Conservation (phyloP, 2,329 filamentous ascomycete species). For the Penicillium sp. region DNA sequence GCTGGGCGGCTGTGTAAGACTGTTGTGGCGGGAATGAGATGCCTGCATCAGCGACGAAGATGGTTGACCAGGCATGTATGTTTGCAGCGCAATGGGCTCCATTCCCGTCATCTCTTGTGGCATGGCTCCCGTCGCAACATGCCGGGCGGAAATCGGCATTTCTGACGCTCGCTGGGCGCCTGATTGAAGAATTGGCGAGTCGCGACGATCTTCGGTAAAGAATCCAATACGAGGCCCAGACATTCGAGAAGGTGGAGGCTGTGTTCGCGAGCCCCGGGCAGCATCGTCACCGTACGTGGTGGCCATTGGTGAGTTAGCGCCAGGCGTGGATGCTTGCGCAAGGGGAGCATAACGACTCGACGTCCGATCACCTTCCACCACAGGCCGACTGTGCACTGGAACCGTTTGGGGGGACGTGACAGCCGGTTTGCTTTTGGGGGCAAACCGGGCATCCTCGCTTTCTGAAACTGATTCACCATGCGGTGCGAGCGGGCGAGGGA, state of each 20-base stretch:
- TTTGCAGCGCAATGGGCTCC: constrained; percentile 27
- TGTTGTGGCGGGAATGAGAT: constrained; percentile 34
- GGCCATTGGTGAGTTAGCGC: constrained; percentile 20
- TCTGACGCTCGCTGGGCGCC: constrained; percentile 25
- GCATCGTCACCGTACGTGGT: constrained; percentile 31
- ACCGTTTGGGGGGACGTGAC: constrained; percentile 28
- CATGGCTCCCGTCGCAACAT: constrained; percentile 19
- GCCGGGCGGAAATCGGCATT: constrained; percentile 26
- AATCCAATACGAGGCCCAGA: constrained; percentile 42
- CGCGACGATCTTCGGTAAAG: constrained; percentile 39
- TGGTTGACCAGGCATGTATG: constrained; percentile 27
- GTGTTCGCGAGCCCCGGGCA: constrained; percentile 27
- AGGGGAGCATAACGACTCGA: constrained; percentile 34
- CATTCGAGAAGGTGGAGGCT: constrained; percentile 22
- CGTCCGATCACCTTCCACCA: constrained; percentile 33
- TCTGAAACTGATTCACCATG: constrained; percentile 36
- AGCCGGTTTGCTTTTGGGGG: constrained; percentile 26
- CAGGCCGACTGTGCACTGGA: constrained; percentile 27
- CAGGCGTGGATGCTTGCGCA: constrained; percentile 33
- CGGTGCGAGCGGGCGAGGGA: constrained; percentile 39
- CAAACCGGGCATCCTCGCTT: constrained; percentile 26
- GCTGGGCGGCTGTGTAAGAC: constrained; percentile 30
- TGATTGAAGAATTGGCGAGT: constrained; percentile 24
- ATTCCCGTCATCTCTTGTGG: constrained; percentile 30
- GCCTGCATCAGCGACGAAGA: constrained; percentile 22